Evolutionary conservation across 1,284 basidiomycete species (phyloP).

Genomic region (Cerioporus squamosus): DNA sequence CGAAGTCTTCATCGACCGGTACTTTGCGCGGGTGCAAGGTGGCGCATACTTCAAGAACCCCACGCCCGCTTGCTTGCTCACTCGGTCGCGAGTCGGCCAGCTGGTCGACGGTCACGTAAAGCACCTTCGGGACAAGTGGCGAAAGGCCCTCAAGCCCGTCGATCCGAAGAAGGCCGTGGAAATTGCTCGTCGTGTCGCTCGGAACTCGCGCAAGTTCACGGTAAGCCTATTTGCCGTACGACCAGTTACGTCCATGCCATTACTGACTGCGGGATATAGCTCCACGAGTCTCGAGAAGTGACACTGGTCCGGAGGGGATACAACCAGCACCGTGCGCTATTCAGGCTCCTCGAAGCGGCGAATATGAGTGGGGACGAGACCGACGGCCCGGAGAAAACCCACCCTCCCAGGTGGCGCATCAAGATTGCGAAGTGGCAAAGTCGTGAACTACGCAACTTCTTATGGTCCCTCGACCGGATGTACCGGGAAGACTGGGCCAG

Average conservation of each 20-base stretch:
- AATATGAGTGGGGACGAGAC: slow-evolving; percentile 13
- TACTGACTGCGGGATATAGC: too few relatives aligned
- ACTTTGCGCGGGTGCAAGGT: background rate
- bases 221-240: too few relatives aligned
- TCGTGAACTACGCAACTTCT: background rate
- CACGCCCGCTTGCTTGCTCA: background rate
- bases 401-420: slow-evolving; percentile 2
- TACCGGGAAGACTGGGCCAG: slow-evolving; percentile 7
- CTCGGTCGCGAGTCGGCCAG: too few relatives aligned
- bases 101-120: background rate
- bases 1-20: background rate
- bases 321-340: too few relatives aligned
- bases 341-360: too few relatives aligned
- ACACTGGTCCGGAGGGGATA: too few relatives aligned
- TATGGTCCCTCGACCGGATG: slow-evolving; percentile 1
- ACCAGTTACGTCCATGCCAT: too few relatives aligned
- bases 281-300: too few relatives aligned
- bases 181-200: too few relatives aligned
- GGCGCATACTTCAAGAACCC: background rate
- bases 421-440: slow-evolving; percentile 3
- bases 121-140: background rate
- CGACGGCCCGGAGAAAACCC: background rate
- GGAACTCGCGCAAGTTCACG: too few relatives aligned
- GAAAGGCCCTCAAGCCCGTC: background rate
- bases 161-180: too few relatives aligned